Percentiles rank a stretch among this genome's conserved stretches.
Conservation (phyloP, 2,329 filamentous ascomycete species). For the Microascus cirrosus region DNA sequence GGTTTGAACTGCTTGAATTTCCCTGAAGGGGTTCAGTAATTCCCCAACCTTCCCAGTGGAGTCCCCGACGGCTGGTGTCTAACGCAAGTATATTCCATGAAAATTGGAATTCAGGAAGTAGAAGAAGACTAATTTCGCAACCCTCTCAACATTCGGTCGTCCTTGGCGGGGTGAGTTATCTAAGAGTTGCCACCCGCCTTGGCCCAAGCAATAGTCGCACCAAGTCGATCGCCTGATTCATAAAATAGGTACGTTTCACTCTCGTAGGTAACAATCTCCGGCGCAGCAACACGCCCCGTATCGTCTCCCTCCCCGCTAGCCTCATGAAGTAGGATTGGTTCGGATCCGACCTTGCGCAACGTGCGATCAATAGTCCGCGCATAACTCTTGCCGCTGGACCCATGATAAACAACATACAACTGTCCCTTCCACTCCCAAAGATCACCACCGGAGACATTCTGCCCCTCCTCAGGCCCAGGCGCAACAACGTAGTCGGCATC, state of each 20-base stretch:
- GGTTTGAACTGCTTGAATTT: too few relatives aligned
- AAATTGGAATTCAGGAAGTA: too few relatives aligned
- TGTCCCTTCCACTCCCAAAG: conserved; percentile 10
- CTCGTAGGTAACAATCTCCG: conserved; percentile 6
- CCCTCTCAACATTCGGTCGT: too few relatives aligned
- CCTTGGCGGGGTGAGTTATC: too few relatives aligned
- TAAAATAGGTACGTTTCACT: conserved; percentile 8
- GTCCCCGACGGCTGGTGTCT: too few relatives aligned
- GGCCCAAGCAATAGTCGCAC: conserved; percentile 10
- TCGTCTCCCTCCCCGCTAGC: conserved; percentile 7
- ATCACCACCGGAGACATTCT: conserved; percentile 8
- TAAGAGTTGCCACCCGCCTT: conserved; percentile 2
- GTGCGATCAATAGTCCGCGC: conserved; percentile 10
- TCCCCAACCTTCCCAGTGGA: too few relatives aligned
- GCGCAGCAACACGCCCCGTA: conserved; percentile 8
- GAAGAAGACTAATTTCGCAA: too few relatives aligned
- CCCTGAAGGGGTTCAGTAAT: too few relatives aligned
- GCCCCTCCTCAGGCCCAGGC: conserved; percentile 7
- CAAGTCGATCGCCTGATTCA: conserved; percentile 10
- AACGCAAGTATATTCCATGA: too few relatives aligned
- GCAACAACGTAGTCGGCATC: conserved; percentile 9
- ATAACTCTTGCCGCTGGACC: conserved; percentile 9
- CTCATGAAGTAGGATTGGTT: conserved; percentile 8
- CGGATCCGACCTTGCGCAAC: conserved; percentile 7
- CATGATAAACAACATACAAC: conserved; percentile 10